Evolutionary conservation across 129 eudicot species (phyloP).

Genomic region (Flaveria sonorensis): DNA sequence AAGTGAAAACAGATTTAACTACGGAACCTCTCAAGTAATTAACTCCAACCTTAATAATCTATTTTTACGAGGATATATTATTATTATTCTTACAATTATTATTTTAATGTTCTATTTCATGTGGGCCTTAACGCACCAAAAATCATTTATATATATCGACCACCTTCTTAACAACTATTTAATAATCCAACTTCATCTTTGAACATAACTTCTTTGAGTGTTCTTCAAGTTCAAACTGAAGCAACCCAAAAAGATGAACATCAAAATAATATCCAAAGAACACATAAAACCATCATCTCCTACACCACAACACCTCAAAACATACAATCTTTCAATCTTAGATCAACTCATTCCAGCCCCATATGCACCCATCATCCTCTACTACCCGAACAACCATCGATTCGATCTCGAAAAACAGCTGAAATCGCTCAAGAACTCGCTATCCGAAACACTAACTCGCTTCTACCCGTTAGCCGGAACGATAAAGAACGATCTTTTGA

Average conservation of each 20-base stretch:
- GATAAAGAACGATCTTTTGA: conserved; percentile 50
- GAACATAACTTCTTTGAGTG: background rate
- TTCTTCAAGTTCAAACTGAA: background rate
- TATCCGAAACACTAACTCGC: conserved; percentile 53
- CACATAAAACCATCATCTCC: conserved; percentile 65
- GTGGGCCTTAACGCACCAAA: too few relatives aligned
- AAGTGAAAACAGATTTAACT: too few relatives aligned
- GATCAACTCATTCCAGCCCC: conserved; percentile 83
- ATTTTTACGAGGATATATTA: too few relatives aligned
- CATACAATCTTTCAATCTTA: conserved; percentile 52
- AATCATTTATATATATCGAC: too few relatives aligned
- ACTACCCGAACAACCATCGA: conserved; percentile 39
- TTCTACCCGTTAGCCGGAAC: conserved; percentile 75
- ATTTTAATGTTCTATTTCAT: too few relatives aligned
- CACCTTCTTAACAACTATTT: too few relatives aligned
- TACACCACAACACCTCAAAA: conserved; percentile 61
- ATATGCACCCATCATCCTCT: conserved; percentile 64
- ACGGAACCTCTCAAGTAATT: too few relatives aligned
- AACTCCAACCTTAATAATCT: too few relatives aligned
- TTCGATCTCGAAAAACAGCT: conserved; percentile 35
- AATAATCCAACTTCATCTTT: too few relatives aligned
- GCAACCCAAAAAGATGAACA: conserved; percentile 22
- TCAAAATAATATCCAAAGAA: conserved; percentile 51
- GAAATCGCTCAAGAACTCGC: conserved; percentile 41
- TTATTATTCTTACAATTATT: too few relatives aligned